A percentile compares a stretch with the other conserved stretches of the same genome.
These are phyloP conservation scores for Pseudogymnoascus sp. DNA, from an alignment of 2,329 filamentous ascomycete species.

Conservation along the genomic window DNA sequence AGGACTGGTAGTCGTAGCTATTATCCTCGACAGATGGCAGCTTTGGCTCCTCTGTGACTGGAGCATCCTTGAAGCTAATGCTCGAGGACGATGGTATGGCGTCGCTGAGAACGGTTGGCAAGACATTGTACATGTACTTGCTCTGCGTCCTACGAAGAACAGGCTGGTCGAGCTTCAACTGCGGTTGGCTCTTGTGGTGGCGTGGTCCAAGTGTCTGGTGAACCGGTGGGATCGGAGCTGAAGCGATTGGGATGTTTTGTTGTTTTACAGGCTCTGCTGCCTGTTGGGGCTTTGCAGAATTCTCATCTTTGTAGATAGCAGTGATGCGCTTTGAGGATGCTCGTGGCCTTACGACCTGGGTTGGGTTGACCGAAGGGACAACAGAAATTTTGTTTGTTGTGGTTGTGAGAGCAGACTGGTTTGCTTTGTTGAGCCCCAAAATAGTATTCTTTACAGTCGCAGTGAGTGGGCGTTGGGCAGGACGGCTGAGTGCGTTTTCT, in stretches of 20 bases:
- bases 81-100: neutral
- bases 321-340: conserved; percentile 42
- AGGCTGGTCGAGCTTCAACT: conserved; percentile 20
- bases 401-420: neutral
- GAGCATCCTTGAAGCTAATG: neutral
- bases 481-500: conserved; percentile 42
- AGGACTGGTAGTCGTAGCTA: neutral
- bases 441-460: conserved; percentile 16
- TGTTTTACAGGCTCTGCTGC: conserved; percentile 14
- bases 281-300: conserved; percentile 24
- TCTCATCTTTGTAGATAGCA: conserved; percentile 44
- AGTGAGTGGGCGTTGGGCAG: conserved; percentile 50
- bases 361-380: conserved; percentile 10
- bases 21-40: neutral
- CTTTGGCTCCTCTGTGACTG: neutral
- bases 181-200: conserved; percentile 24
- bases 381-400: conserved; percentile 12
- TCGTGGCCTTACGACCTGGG: conserved; percentile 22
- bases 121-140: conserved; percentile 16
- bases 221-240: conserved; percentile 19
- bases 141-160: conserved; percentile 20
- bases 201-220: conserved; percentile 24
- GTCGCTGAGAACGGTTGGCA: neutral
- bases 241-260: conserved; percentile 23
- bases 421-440: conserved; percentile 9